phyloP scores from a whole-genome alignment of 371 early-diverging fungal genomes.

The Actinomortierella ambigua region DNA sequence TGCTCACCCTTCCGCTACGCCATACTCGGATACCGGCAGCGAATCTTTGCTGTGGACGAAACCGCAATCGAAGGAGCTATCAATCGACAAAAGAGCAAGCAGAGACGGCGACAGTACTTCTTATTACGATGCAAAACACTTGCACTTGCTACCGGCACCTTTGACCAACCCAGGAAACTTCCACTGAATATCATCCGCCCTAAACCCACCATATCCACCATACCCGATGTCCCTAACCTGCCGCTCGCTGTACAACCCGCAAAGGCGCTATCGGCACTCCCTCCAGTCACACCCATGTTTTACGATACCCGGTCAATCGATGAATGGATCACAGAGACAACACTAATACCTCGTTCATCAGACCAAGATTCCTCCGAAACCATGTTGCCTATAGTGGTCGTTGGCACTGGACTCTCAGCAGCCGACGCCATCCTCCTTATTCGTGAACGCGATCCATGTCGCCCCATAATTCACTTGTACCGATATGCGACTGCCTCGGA shows the following conservation, averaged over 20 bases:
- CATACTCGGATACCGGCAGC: slow-evolving; percentile 18
- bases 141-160: slow-evolving; percentile 39
- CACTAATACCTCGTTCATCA: background rate
- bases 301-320: slow-evolving; percentile 40
- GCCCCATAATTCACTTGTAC: slow-evolving; percentile 37
- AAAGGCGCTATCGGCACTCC: slow-evolving; percentile 16
- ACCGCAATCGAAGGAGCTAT: background rate
- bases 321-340: slow-evolving; percentile 25
- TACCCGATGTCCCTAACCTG: too few relatives aligned
- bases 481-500: slow-evolving; percentile 33
- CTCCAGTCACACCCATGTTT: slow-evolving; percentile 19
- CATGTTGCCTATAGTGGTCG: slow-evolving; percentile 30
- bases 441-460: slow-evolving; percentile 38
- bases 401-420: slow-evolving; percentile 47
- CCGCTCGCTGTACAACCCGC: too few relatives aligned
- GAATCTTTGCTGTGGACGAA: background rate
- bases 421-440: slow-evolving; percentile 45
- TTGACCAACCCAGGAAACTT: slow-evolving; percentile 41
- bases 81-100: slow-evolving; percentile 2
- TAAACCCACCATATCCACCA: too few relatives aligned
- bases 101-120: slow-evolving; percentile 11
- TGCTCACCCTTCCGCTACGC: slow-evolving; percentile 33
- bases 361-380: background rate
- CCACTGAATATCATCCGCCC: too few relatives aligned
- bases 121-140: slow-evolving; percentile 31